phyloP scores from a whole-genome alignment of 352 stramenopile genomes.

The Phytopythium kandeliae region DNA sequence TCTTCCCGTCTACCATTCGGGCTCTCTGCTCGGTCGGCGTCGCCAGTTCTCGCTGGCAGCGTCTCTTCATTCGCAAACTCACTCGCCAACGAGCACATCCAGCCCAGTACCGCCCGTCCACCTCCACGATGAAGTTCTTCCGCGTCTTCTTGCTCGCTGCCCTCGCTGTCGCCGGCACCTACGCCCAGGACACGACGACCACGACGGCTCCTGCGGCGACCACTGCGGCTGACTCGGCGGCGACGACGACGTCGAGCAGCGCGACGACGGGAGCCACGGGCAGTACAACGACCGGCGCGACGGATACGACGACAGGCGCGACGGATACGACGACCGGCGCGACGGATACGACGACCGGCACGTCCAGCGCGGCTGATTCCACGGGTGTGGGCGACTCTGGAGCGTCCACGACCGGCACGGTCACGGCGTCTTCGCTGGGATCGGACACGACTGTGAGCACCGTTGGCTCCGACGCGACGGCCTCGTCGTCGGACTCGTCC shows the following conservation, averaged over 20 bases:
- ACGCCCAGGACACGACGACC: conserved; percentile 7
- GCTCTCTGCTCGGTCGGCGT: too few species aligned
- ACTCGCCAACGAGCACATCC: conserved; percentile 1
- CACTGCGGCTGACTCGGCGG: conserved; percentile 11
- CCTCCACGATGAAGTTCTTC: conserved; percentile 24
- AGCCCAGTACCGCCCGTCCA: not conserved
- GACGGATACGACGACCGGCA: not conserved
- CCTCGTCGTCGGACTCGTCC: conserved; percentile 2
- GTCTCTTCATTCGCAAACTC: conserved; percentile 1
- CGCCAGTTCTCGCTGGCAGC: too few species aligned
- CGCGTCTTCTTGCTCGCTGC: conserved; percentile 21
- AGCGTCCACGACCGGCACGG: conserved; percentile 4
- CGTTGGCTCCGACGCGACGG: not conserved
- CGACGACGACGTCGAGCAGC: not conserved
- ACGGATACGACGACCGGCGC: not conserved
- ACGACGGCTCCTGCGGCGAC: conserved; percentile 11
- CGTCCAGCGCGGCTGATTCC: not conserved
- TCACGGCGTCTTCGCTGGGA: not conserved
- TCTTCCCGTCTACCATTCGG: too few species aligned
- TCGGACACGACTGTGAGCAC: conserved; percentile 2
- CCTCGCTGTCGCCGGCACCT: conserved; percentile 18
- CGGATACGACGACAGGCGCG: not conserved
- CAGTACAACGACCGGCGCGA: not conserved
- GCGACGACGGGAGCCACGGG: not conserved
- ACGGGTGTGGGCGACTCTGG: conserved; percentile 6